phyloP scores from a whole-genome alignment of 2,329 filamentous ascomycete genomes.

The Triangularia verruculosa region DNA sequence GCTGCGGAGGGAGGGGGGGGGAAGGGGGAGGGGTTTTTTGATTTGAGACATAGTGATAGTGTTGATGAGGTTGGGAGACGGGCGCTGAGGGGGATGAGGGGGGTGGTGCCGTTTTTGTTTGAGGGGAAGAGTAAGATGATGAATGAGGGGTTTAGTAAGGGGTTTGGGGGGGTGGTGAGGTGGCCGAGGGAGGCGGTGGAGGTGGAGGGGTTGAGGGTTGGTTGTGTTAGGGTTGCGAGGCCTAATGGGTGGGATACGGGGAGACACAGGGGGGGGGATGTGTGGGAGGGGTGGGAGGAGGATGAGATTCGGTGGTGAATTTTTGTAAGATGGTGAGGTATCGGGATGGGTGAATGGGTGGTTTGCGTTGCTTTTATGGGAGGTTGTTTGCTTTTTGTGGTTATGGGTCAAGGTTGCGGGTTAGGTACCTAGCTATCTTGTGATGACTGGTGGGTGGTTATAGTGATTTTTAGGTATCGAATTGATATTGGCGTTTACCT shows the following conservation, averaged over 20 bases:
- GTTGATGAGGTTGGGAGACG: constrained; percentile 63
- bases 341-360: background rate
- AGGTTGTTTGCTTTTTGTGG: background rate
- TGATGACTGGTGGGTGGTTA: background rate
- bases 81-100: constrained; percentile 53
- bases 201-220: constrained; percentile 42
- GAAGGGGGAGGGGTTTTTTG: constrained; percentile 48
- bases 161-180: constrained; percentile 39
- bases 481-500: background rate
- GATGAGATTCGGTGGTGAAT: constrained; percentile 28
- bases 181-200: constrained; percentile 45
- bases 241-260: constrained; percentile 31
- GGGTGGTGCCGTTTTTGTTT: constrained; percentile 54
- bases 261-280: constrained; percentile 39
- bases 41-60: constrained; percentile 58
- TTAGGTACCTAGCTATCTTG: no score
- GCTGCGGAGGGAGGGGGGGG: background rate
- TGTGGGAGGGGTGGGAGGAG: constrained; percentile 31
- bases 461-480: background rate
- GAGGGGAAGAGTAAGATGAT: constrained; percentile 40
- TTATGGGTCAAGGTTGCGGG: background rate
- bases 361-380: constrained; percentile 3
- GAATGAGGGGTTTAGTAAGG: constrained; percentile 49
- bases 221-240: constrained; percentile 43
- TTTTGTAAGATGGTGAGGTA: background rate